Conservation (phyloP, 192 early-diverging fungal genomes). For the Coemansia sp. region DNA sequence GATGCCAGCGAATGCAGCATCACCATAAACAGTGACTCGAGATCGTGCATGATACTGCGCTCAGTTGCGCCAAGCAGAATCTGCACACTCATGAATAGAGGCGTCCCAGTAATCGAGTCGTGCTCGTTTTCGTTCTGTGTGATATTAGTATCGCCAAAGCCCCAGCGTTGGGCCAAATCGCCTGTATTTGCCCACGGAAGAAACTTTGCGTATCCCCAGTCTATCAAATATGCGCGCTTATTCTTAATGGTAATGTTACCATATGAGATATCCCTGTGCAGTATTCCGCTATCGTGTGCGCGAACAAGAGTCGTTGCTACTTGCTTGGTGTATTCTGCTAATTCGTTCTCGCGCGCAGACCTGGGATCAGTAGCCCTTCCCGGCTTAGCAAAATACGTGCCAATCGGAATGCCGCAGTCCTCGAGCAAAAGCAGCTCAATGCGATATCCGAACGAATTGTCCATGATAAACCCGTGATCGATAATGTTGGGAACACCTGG, state of each 20-base stretch:
- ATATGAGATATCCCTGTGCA: constrained; percentile 7
- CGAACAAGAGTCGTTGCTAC: neutral
- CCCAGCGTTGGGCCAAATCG: neutral
- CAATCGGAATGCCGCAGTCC: constrained; percentile 7
- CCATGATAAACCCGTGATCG: neutral
- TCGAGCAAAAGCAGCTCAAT: constrained; percentile 13
- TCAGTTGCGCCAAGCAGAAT: neutral
- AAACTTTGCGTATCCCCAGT: constrained; percentile 19
- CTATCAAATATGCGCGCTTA: constrained; percentile 1
- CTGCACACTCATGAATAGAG: constrained; percentile 5
- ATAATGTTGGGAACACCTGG: neutral
- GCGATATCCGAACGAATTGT: constrained; percentile 10
- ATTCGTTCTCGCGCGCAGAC: neutral
- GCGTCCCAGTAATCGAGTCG: constrained; percentile 1
- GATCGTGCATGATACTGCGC: constrained; percentile 8
- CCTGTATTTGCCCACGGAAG: neutral
- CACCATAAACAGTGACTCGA: constrained; percentile 12
- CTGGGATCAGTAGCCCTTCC: neutral
- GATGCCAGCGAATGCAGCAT: too few species aligned
- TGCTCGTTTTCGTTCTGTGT: neutral
- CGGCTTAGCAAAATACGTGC: neutral
- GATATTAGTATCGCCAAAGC: neutral
- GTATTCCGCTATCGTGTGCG: neutral
- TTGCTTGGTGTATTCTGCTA: neutral
- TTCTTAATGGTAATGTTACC: constrained; percentile 16